Conservation (phyloP, 2,329 filamentous ascomycete genomes). For the Myriosclerotinia scirpicola region DNA sequence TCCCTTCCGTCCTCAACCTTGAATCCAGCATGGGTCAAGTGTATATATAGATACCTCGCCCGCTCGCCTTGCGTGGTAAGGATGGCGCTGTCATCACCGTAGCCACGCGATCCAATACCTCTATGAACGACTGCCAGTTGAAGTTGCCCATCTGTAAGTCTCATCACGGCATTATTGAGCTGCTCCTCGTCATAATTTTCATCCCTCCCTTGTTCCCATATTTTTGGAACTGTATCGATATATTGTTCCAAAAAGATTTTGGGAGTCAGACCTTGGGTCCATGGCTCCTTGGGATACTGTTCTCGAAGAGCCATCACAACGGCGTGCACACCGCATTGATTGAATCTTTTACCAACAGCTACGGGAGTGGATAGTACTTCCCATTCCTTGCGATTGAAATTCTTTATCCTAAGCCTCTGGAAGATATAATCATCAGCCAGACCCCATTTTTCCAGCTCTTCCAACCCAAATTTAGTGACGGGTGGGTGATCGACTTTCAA, state of each 20-base stretch:
- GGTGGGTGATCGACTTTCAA: not conserved
- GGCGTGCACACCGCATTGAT: conserved; percentile 7
- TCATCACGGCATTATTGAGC: conserved; percentile 9
- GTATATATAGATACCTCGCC: conserved; percentile 8
- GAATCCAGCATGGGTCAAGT: conserved; percentile 25
- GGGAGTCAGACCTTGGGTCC: not conserved
- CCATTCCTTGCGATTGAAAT: conserved; percentile 3
- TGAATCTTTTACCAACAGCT: not conserved
- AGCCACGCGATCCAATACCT: not conserved
- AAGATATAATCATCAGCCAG: not conserved
- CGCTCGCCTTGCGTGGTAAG: not conserved
- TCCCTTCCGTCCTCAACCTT: not conserved
- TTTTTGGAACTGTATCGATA: not conserved
- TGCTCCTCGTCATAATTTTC: conserved; percentile 2
- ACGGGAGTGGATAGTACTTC: not conserved
- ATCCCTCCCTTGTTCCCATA: not conserved
- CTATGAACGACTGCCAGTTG: not conserved
- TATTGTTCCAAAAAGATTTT: not conserved
- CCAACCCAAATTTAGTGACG: not conserved
- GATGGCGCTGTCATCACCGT: not conserved
- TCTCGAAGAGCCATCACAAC: not conserved
- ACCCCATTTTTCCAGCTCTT: not conserved
- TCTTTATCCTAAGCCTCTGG: not conserved
- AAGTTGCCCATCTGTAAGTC: not conserved
- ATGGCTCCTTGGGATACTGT: conserved; percentile 16